Conservation (phyloP, 176 grass and related monocot species). For the Cenchrus purpureus region DNA sequence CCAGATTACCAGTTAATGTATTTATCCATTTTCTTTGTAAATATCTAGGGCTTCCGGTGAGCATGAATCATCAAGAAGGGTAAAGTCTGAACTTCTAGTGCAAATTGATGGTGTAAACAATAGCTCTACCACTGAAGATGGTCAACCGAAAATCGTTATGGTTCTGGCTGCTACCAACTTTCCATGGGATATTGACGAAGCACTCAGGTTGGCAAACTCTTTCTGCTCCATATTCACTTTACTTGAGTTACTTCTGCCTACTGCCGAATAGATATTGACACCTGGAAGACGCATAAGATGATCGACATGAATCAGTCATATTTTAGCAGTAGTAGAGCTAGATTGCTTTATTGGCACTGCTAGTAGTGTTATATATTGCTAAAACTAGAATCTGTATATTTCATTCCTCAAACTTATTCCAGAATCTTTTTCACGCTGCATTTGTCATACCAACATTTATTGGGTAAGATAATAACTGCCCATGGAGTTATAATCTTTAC, state of each 20-base stretch:
- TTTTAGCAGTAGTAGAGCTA: slow-evolving; percentile 30
- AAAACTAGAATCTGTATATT: not conserved
- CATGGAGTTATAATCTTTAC: not conserved
- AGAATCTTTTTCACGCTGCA: not conserved
- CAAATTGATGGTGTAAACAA: slow-evolving; percentile 98
- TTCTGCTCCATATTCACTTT: slow-evolving; percentile 12
- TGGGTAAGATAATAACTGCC: not conserved
- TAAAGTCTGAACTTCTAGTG: slow-evolving; percentile 98
- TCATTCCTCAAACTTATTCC: slow-evolving; percentile 16
- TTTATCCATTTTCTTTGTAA: slow-evolving; percentile 15
- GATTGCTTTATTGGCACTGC: slow-evolving; percentile 27
- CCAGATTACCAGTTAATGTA: slow-evolving; percentile 33
- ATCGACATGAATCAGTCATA: not conserved
- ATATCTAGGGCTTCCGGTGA: slow-evolving; percentile 85
- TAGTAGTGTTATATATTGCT: slow-evolving; percentile 6
- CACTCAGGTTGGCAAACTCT: slow-evolving; percentile 67
- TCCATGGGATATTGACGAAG: slow-evolving; percentile 99
- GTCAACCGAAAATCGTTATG: slow-evolving; percentile 94
- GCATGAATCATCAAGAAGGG: slow-evolving; percentile 98
- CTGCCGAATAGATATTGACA: not conserved
- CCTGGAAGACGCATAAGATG: slow-evolving; percentile 17
- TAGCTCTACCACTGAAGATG: slow-evolving; percentile 83
- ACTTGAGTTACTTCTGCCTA: slow-evolving; percentile 21
- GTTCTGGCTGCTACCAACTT: slow-evolving; percentile 96
- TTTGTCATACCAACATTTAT: not conserved